Evolutionary conservation across 371 early-diverging fungal species (phyloP).

Genomic region (Funneliformis caledonium): DNA sequence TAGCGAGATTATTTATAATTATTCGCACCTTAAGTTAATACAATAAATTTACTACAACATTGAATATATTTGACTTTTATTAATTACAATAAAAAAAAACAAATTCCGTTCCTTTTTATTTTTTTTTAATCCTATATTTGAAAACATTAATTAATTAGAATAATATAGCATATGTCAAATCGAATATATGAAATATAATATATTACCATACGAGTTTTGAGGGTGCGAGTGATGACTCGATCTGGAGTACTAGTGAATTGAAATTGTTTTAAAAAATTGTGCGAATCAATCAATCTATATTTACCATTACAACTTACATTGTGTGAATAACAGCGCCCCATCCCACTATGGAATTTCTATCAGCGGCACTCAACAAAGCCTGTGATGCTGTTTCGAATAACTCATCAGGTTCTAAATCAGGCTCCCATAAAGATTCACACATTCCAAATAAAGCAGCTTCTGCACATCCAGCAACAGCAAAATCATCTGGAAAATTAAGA

Average conservation of each 20-base stretch:
- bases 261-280: background rate
- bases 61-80: background rate
- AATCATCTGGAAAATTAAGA: slow-evolving; percentile 93
- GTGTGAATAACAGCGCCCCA: slow-evolving; percentile 99
- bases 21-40: too few species aligned
- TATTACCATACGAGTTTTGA: slow-evolving; percentile 86
- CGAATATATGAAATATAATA: background rate
- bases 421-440: slow-evolving; percentile 98
- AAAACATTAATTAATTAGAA: background rate
- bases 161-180: background rate
- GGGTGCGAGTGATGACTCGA: slow-evolving; percentile 81
- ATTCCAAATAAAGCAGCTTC: slow-evolving; percentile 92
- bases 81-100: background rate
- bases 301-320: slow-evolving; percentile 63
- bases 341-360: slow-evolving; percentile 97
- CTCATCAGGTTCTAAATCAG: slow-evolving; percentile 96
- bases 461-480: slow-evolving; percentile 97
- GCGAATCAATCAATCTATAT: background rate
- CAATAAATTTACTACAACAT: too few species aligned
- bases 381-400: slow-evolving; percentile 98
- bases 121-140: background rate
- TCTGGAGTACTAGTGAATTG: slow-evolving; percentile 73
- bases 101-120: too few species aligned
- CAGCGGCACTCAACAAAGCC: slow-evolving; percentile 95
- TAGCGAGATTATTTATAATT: background rate